phyloP scores from a whole-genome alignment of 2,329 filamentous ascomycete species.

The Fusarium aywerte region DNA sequence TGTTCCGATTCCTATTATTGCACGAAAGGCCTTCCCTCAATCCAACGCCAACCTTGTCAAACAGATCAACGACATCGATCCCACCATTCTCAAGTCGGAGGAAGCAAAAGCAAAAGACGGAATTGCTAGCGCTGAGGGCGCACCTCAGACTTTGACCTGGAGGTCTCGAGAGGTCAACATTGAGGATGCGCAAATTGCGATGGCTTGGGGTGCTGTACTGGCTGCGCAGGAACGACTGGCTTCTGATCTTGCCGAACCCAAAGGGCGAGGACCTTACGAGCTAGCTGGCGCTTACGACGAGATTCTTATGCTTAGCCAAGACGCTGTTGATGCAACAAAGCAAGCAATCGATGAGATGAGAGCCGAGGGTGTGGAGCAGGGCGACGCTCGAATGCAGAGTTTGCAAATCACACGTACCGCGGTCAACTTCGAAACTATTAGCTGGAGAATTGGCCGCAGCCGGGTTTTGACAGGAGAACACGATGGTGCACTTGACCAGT shows the following conservation, averaged over 20 bases:
- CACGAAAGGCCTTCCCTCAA: constrained; percentile 79
- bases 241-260: constrained; percentile 58
- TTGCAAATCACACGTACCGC: constrained; percentile 92
- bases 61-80: constrained; percentile 76
- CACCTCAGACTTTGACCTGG: constrained; percentile 85
- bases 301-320: constrained; percentile 88
- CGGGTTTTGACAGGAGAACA: constrained; percentile 84
- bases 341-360: constrained; percentile 90
- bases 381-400: constrained; percentile 89
- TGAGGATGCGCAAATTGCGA: constrained; percentile 91
- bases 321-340: constrained; percentile 93
- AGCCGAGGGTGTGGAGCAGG: constrained; percentile 83
- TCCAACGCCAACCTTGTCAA: constrained; percentile 70
- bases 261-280: constrained; percentile 66
- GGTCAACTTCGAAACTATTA: constrained; percentile 92
- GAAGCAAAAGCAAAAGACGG: constrained; percentile 61
- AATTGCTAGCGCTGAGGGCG: constrained; percentile 61
- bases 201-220: constrained; percentile 78
- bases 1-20: constrained; percentile 80
- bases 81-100: constrained; percentile 70
- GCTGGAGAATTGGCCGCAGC: constrained; percentile 94
- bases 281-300: constrained; percentile 90
- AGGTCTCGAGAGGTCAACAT: constrained; percentile 85
- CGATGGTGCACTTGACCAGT: constrained; percentile 75
- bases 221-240: constrained; percentile 62